Conservation (phyloP, 352 stramenopile genomes). For the Pythium grandisporangium region DNA sequence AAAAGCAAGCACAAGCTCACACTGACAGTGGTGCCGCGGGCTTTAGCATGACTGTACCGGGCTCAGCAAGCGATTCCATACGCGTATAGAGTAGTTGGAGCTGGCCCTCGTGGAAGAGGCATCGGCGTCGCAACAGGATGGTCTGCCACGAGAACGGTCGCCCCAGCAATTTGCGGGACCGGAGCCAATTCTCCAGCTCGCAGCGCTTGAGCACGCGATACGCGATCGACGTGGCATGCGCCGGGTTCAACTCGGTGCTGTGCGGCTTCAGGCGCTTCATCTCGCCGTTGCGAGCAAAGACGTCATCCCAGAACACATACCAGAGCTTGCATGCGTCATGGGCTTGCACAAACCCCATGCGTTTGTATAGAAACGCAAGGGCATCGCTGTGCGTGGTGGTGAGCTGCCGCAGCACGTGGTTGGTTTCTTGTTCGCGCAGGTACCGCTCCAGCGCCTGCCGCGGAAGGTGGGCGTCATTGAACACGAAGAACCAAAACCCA, state of each 20-base stretch:
- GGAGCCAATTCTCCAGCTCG: conserved; percentile 19
- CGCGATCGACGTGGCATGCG: conserved; percentile 15
- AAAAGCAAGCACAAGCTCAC: too few relatives aligned
- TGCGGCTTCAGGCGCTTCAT: conserved; percentile 18
- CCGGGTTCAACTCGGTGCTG: conserved; percentile 15
- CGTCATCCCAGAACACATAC: conserved; percentile 42
- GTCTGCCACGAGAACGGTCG: conserved; percentile 8
- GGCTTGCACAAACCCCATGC: conserved; percentile 19
- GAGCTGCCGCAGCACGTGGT: conserved; percentile 12
- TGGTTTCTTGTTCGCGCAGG: conserved; percentile 15
- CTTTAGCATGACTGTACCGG: too few relatives aligned
- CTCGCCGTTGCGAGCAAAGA: conserved; percentile 23
- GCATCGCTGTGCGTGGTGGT: conserved; percentile 7
- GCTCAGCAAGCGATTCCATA: conserved; percentile 9
- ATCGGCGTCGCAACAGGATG: conserved; percentile 2
- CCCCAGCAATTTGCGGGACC: conserved; percentile 3
- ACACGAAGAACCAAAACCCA: conserved; percentile 42
- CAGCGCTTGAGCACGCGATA: conserved; percentile 21
- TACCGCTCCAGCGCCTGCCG: conserved; percentile 16
- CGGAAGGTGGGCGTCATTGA: conserved; percentile 20
- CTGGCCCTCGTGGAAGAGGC: conserved; percentile 14
- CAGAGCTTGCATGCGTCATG: conserved; percentile 22
- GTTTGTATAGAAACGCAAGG: conserved; percentile 26
- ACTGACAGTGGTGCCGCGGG: too few relatives aligned
- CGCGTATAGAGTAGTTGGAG: conserved; percentile 11